phyloP scores from a whole-genome alignment of 176 grass and related monocot genomes.

The Rhipidocladum racemiflorum region DNA sequence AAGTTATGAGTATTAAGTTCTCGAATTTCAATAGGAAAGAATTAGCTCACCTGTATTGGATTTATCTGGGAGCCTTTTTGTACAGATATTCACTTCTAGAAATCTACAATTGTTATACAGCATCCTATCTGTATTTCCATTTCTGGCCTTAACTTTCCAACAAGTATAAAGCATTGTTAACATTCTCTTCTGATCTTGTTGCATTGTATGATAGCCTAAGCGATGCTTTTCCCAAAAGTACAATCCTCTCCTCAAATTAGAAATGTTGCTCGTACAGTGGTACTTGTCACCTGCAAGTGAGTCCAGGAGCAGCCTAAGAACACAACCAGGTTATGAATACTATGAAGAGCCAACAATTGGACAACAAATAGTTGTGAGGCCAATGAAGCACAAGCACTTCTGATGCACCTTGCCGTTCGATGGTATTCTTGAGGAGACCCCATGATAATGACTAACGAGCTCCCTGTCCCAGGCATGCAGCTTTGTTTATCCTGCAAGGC shows the following conservation, averaged over 20 bases:
- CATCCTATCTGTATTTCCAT: slow-evolving; percentile 15
- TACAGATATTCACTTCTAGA: neutral
- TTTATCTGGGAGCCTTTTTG: neutral
- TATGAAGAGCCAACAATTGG: neutral
- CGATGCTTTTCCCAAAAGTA: neutral
- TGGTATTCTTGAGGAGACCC: neutral
- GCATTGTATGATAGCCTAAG: slow-evolving; percentile 14
- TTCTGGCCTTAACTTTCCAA: neutral
- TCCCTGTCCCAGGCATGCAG: neutral
- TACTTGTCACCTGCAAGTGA: neutral
- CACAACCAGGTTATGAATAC: neutral
- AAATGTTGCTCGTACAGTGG: neutral
- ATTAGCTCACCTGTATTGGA: neutral
- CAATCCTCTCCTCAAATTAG: slow-evolving; percentile 1
- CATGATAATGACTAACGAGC: neutral
- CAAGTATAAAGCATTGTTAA: neutral
- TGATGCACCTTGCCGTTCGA: neutral
- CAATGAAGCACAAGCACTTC: neutral
- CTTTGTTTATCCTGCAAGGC: slow-evolving; percentile 8
- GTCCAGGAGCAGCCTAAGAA: neutral
- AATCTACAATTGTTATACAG: neutral
- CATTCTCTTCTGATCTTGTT: slow-evolving; percentile 8
- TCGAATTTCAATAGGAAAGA: neutral
- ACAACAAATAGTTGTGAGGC: neutral
- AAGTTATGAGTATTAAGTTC: neutral